phyloP scores from a whole-genome alignment of 495 filamentous ascomycete species.

The Astrothelium subdiscretum region DNA sequence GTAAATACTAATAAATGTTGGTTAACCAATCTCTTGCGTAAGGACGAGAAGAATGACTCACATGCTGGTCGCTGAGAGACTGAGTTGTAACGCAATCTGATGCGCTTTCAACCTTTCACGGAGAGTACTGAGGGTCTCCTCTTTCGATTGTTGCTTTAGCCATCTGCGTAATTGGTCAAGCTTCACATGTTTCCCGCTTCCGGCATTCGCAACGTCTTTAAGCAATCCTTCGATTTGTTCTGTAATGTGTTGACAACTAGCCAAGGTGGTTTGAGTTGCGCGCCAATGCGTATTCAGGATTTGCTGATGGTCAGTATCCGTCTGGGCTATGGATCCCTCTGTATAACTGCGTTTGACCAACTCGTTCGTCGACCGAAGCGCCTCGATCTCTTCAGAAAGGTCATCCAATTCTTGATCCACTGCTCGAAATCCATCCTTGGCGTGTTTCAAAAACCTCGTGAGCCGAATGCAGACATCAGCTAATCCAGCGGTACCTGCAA shows the following conservation, averaged over 20 bases:
- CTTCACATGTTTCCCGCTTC: conserved; percentile 1
- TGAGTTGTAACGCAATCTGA: background rate
- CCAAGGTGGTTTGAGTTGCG: background rate
- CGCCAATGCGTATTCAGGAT: background rate
- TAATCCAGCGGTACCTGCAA: conserved; percentile 12
- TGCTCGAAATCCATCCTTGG: conserved; percentile 8
- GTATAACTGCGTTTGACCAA: background rate
- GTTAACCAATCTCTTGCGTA: background rate
- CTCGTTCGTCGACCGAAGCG: background rate
- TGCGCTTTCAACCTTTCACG: conserved; percentile 1
- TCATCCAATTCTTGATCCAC: background rate
- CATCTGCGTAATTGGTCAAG: conserved; percentile 2
- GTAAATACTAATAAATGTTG: background rate
- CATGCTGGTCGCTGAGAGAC: conserved; percentile 1
- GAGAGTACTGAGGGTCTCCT: background rate
- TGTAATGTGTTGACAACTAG: background rate
- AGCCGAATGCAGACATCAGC: conserved; percentile 15
- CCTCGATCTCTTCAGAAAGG: conserved; percentile 12
- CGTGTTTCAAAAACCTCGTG: conserved; percentile 8
- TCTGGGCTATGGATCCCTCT: background rate
- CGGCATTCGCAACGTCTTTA: background rate
- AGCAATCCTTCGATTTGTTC: background rate
- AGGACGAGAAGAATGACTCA: background rate
- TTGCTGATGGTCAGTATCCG: background rate
- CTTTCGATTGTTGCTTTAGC: background rate